phyloP scores from a whole-genome alignment of 768 basidiomycete species.

The Leccinum boreale region DNA sequence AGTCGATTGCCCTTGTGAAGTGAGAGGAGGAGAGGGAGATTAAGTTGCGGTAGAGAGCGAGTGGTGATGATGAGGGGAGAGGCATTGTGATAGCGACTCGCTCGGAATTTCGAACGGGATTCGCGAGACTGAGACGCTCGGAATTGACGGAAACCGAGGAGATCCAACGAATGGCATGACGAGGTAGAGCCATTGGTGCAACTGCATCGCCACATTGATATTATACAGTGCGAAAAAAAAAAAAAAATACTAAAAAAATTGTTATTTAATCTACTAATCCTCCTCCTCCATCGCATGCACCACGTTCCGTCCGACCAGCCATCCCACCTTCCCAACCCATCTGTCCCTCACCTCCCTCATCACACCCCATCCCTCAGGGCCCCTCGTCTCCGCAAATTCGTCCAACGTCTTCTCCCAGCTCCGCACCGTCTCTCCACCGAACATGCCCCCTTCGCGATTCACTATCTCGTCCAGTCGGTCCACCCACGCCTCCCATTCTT shows the following conservation, averaged over 20 bases:
- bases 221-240: neutral
- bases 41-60: slow-evolving; percentile 34
- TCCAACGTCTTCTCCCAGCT: slow-evolving; percentile 71
- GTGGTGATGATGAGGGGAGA: slow-evolving; percentile 28
- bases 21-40: slow-evolving; percentile 21
- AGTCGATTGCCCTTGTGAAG: slow-evolving; percentile 15
- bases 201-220: slow-evolving; percentile 12
- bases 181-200: slow-evolving; percentile 9
- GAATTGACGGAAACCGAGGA: neutral
- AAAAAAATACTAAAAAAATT: neutral
- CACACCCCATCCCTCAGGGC: slow-evolving; percentile 36
- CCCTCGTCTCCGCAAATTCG: slow-evolving; percentile 55
- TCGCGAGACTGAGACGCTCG: neutral
- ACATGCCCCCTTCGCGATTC: slow-evolving; percentile 76
- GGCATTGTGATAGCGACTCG: slow-evolving; percentile 17
- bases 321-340: slow-evolving; percentile 76
- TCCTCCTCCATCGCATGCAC: slow-evolving; percentile 32
- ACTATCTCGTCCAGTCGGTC: slow-evolving; percentile 64
- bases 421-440: slow-evolving; percentile 64
- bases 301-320: slow-evolving; percentile 58
- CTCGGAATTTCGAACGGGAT: neutral
- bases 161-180: slow-evolving; percentile 30
- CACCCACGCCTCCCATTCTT: slow-evolving; percentile 82
- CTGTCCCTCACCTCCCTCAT: slow-evolving; percentile 52
- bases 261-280: slow-evolving; percentile 6